phyloP scores from a whole-genome alignment of 129 eudicot genomes.

The Calendula officinalis region DNA sequence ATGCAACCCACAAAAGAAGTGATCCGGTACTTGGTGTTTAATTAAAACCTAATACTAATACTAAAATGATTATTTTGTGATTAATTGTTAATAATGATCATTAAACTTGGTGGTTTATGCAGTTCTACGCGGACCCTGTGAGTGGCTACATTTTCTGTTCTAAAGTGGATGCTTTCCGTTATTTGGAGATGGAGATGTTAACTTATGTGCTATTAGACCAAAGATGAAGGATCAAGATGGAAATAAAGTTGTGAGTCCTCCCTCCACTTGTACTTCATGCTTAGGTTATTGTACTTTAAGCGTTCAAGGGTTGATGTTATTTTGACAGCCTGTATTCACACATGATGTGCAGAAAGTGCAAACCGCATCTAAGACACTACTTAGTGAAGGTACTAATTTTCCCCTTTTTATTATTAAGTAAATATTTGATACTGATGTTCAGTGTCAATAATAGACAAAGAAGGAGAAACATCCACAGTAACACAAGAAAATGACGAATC shows the following conservation, averaged over 20 bases:
- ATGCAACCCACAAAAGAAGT: conserved; percentile 29
- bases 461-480: conserved; percentile 3
- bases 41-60: neutral
- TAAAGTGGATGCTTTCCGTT: conserved; percentile 61
- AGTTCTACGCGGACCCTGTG: conserved; percentile 63
- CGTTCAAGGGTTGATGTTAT: conserved; percentile 1
- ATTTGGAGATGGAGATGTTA: conserved; percentile 56
- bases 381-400: conserved; percentile 22
- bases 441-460: neutral
- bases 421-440: neutral
- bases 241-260: conserved; percentile 27
- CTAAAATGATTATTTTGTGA: neutral
- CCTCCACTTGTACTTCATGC: neutral
- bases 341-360: conserved; percentile 25
- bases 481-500: conserved; percentile 19
- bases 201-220: conserved; percentile 51
- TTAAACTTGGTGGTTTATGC: conserved; percentile 22
- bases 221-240: conserved; percentile 38
- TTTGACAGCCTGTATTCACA: conserved; percentile 37
- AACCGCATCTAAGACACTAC: conserved; percentile 28
- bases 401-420: neutral
- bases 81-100: neutral
- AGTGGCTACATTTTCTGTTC: conserved; percentile 62
- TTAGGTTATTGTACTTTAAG: neutral
- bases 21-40: conserved; percentile 48